A percentile compares a stretch with the other conserved stretches of the same genome.
These are phyloP conservation scores for Neurospora sp. DNA, from an alignment of 495 filamentous ascomycete species.

Conservation along the genomic window DNA sequence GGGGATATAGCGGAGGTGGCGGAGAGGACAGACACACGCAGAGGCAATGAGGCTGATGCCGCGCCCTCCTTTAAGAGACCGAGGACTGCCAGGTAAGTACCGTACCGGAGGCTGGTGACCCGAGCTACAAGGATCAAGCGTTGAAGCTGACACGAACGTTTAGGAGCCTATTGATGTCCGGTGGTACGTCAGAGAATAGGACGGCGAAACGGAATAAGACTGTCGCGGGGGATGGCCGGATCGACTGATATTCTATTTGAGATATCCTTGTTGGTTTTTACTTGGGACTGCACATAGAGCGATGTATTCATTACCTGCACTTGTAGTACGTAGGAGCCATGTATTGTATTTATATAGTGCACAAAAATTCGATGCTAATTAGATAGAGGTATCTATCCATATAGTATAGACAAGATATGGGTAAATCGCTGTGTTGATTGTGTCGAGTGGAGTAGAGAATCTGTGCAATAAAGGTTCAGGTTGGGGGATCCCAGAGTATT, in stretches of 20 bases:
- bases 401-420: no score
- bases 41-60: background rate
- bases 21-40: background rate
- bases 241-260: background rate
- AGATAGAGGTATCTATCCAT: no score
- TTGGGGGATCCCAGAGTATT: no score
- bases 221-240: background rate
- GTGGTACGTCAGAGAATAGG: background rate
- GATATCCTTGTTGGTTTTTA: background rate
- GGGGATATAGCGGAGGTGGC: background rate
- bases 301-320: no score
- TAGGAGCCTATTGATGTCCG: background rate
- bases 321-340: no score
- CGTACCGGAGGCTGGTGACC: background rate
- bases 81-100: background rate
- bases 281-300: no score
- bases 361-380: no score
- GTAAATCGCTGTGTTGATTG: no score
- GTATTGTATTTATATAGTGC: no score
- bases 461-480: no score
- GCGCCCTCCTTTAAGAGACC: no score
- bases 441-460: no score
- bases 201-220: background rate
- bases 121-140: background rate
- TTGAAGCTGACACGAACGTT: background rate